phyloP scores from a whole-genome alignment of 106 monocot species.

The Narthecium ossifragum region DNA sequence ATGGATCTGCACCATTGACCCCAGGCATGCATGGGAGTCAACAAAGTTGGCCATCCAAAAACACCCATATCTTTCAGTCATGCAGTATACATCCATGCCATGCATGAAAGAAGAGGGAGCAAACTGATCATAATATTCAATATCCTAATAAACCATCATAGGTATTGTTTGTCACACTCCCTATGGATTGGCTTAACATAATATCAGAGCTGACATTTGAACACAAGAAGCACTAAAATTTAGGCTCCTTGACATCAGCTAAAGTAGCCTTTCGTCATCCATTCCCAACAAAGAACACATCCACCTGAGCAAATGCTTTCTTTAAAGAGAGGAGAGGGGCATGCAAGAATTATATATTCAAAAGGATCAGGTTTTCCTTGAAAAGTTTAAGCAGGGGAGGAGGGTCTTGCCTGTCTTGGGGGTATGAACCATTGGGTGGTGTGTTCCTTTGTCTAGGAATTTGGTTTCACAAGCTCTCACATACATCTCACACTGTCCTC shows the following conservation, averaged over 20 bases:
- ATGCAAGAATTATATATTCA: no score
- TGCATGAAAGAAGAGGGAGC: no score
- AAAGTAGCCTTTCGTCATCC: not conserved
- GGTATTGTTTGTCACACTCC: no score
- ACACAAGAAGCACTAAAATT: constrained; percentile 4
- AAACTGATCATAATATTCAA: no score
- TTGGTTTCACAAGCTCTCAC: no score
- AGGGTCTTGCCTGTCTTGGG: constrained; percentile 18
- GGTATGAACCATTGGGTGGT: constrained; percentile 23
- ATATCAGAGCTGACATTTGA: not conserved
- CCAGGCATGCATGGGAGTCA: not conserved
- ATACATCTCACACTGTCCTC: no score
- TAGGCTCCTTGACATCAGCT: not conserved
- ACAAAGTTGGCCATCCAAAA: no score
- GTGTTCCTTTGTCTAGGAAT: constrained; percentile 7
- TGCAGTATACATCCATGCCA: no score
- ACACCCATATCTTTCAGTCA: no score
- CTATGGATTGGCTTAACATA: no score
- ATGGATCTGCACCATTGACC: not conserved
- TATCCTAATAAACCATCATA: no score
- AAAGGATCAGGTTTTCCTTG: not conserved
- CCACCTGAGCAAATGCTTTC: constrained; percentile 1
- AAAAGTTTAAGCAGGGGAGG: not conserved
- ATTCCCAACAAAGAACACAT: not conserved
- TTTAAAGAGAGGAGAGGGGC: not conserved